Conservation (phyloP, 345 rosid genomes). For the Corymbia maculata region DNA sequence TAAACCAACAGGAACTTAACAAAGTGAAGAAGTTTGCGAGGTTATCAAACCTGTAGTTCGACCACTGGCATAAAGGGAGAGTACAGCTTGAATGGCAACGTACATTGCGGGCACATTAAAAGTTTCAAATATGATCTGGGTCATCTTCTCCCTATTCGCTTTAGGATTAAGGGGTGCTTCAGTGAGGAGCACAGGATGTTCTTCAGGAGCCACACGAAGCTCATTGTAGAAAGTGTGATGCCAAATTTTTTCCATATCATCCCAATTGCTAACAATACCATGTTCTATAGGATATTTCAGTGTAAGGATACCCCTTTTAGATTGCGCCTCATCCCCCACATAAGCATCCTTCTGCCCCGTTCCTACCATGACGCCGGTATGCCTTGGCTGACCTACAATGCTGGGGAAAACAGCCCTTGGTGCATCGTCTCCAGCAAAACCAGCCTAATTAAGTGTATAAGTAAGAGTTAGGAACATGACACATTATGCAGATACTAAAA, state of each 20-base stretch:
- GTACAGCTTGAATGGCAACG: slow-evolving; percentile 54
- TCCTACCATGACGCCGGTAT: slow-evolving; percentile 62
- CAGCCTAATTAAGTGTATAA: slow-evolving; percentile 19
- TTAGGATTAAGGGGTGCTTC: slow-evolving; percentile 59
- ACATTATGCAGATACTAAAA: not conserved
- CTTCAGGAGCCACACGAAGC: slow-evolving; percentile 53
- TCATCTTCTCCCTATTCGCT: slow-evolving; percentile 58
- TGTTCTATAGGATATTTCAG: slow-evolving; percentile 55
- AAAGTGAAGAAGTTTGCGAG: not conserved
- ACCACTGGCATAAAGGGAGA: slow-evolving; percentile 59
- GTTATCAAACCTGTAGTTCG: slow-evolving; percentile 40
- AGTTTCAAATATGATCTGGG: slow-evolving; percentile 53
- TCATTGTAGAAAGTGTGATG: slow-evolving; percentile 63
- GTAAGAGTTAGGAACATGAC: not conserved
- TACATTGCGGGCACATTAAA: slow-evolving; percentile 55
- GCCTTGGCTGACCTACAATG: slow-evolving; percentile 62
- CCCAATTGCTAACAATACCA: slow-evolving; percentile 68
- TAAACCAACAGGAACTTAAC: not conserved
- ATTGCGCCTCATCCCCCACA: slow-evolving; percentile 60
- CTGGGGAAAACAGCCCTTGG: slow-evolving; percentile 60
- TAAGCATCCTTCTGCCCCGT: slow-evolving; percentile 68
- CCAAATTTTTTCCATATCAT: slow-evolving; percentile 66
- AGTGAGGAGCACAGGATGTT: slow-evolving; percentile 53
- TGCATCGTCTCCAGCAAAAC: slow-evolving; percentile 57
- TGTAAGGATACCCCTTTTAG: slow-evolving; percentile 60